These are phyloP conservation scores for Myriosclerotinia curreyana DNA, from an alignment of 2,329 filamentous ascomycete genomes.

Conservation along the genomic window DNA sequence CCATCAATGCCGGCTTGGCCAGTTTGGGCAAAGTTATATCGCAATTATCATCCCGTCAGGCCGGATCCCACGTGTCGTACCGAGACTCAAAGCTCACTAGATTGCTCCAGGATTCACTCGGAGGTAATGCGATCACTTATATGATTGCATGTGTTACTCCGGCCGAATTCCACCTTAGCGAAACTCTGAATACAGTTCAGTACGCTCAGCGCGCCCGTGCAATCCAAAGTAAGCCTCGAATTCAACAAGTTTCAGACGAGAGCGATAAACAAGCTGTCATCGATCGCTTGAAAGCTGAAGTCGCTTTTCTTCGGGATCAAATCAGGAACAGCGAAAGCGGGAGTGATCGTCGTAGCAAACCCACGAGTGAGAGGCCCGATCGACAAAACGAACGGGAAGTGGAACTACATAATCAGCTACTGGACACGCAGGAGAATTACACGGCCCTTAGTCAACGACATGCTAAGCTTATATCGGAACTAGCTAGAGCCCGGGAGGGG, in stretches of 20 bases:
- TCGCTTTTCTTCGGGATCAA: slow-evolving; percentile 90
- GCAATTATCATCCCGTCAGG: slow-evolving; percentile 84
- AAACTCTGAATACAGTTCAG: slow-evolving; percentile 95
- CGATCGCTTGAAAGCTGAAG: slow-evolving; percentile 88
- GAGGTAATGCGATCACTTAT: slow-evolving; percentile 96
- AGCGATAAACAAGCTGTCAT: slow-evolving; percentile 92
- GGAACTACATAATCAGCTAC: slow-evolving; percentile 88
- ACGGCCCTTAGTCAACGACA: slow-evolving; percentile 86
- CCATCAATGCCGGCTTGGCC: slow-evolving; percentile 93
- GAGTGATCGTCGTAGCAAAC: slow-evolving; percentile 51
- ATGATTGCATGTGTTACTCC: slow-evolving; percentile 99
- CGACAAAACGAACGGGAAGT: slow-evolving; percentile 79
- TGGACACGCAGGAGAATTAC: slow-evolving; percentile 95
- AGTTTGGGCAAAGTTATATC: slow-evolving; percentile 97
- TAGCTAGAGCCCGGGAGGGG: slow-evolving; percentile 78
- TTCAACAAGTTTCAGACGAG: slow-evolving; percentile 85
- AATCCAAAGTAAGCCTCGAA: slow-evolving; percentile 95
- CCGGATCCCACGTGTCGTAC: slow-evolving; percentile 91
- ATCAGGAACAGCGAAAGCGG: slow-evolving; percentile 79
- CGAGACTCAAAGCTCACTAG: slow-evolving; percentile 96
- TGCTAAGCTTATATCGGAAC: slow-evolving; percentile 90
- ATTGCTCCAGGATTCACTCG: slow-evolving; percentile 90
- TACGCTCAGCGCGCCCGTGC: slow-evolving; percentile 94
- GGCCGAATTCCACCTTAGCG: slow-evolving; percentile 93
- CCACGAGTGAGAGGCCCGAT: slow-evolving; percentile 66